phyloP scores from a whole-genome alignment of 106 monocot species.

The Amphibolis antarctica region DNA sequence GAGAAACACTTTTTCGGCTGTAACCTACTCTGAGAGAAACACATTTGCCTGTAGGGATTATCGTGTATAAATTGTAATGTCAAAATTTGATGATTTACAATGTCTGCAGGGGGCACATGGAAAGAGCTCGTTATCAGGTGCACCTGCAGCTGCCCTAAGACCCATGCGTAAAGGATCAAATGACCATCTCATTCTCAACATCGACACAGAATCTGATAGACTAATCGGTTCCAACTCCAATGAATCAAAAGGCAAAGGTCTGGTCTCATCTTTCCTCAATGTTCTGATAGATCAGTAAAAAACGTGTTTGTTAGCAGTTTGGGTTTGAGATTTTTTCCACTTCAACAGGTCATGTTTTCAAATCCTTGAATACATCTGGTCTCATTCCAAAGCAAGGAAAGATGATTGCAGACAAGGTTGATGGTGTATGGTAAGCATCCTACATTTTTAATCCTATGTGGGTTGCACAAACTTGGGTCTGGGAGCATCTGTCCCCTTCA shows the following conservation, averaged over 20 bases:
- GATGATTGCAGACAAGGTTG: slow-evolving; percentile 75
- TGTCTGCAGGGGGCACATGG: slow-evolving; percentile 45
- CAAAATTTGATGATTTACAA: neutral
- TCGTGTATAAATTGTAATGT: neutral
- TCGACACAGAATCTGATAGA: slow-evolving; percentile 46
- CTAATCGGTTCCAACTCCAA: slow-evolving; percentile 36
- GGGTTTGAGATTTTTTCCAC: neutral
- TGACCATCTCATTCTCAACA: slow-evolving; percentile 73
- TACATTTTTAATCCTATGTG: slow-evolving; percentile 1
- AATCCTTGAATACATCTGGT: slow-evolving; percentile 80
- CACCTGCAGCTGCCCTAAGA: slow-evolving; percentile 54
- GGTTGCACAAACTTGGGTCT: neutral
- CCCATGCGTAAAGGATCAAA: slow-evolving; percentile 61
- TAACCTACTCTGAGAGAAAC: slow-evolving; percentile 2
- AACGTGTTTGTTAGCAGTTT: neutral
- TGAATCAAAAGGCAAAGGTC: slow-evolving; percentile 88
- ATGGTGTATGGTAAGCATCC: slow-evolving; percentile 70
- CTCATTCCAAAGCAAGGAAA: slow-evolving; percentile 88
- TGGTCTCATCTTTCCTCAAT: neutral
- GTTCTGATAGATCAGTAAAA: neutral
- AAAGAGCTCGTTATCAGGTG: slow-evolving; percentile 38
- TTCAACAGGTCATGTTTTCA: slow-evolving; percentile 74
- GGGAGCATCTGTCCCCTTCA: too few relatives aligned
- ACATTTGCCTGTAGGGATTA: neutral
- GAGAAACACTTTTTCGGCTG: neutral